Evolutionary conservation across 805 yeast genomes (phyloP).

Genomic region (Sporopachydermia quercuum): DNA sequence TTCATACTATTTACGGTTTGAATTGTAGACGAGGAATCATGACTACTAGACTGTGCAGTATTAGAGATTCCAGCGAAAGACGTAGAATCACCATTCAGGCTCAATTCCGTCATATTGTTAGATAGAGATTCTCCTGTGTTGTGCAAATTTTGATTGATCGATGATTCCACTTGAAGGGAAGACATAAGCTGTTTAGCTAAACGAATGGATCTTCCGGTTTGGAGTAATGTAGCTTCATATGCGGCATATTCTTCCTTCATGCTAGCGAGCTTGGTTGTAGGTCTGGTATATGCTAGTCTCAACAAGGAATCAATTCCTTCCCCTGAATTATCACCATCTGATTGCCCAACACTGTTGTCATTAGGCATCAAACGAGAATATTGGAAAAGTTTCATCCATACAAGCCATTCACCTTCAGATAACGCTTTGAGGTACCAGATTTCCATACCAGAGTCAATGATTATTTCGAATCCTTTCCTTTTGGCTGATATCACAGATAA

Average conservation of each 20-base stretch:
- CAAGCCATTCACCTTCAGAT: conserved; percentile 47
- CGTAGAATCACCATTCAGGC: no score
- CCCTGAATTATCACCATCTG: neutral
- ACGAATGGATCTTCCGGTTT: neutral
- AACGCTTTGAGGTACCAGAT: conserved; percentile 76
- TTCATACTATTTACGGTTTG: no score
- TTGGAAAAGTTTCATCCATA: conserved; percentile 76
- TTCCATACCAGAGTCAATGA: conserved; percentile 90
- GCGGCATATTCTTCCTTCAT: neutral
- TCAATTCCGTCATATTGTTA: no score
- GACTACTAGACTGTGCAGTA: neutral
- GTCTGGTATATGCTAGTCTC: neutral
- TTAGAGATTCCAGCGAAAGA: neutral
- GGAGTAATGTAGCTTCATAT: neutral
- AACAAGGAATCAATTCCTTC: neutral
- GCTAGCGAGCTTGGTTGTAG: neutral
- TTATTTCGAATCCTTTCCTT: conserved; percentile 47
- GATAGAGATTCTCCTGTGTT: neutral
- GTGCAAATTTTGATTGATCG: neutral
- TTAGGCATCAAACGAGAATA: conserved; percentile 12
- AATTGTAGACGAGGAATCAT: neutral
- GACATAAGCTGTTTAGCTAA: neutral
- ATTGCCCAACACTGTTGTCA: neutral
- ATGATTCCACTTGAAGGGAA: neutral
- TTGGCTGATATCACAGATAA: conserved; percentile 75